A percentile compares a stretch with the other conserved stretches of the same genome.
Conservation (phyloP, 176 grass and related monocot genomes). For the barley (Hordeum vulgare) region MorexV3_pseudomolecules_assembly NC_058524.1:590886524-590887023, state of each 20-base stretch:
- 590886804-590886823: not conserved
- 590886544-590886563: not conserved
- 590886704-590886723: not conserved
- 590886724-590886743: not conserved
- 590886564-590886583: no score
- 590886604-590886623: not conserved
- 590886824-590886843: no score
- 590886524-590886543: not conserved
- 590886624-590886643: not conserved
- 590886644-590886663: not conserved
- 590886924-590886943: not conserved
- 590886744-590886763: not conserved
- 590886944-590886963: not conserved
- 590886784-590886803: not conserved
- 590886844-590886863: no score
- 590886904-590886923: not conserved
- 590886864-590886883: no score
- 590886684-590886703: not conserved
- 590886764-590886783: not conserved
- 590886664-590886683: not conserved
- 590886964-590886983: not conserved
- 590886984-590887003: not conserved
- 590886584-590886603: no score
- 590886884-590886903: not conserved
- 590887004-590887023: not conserved